Percentiles rank a stretch among this genome's conserved stretches.
phyloP scores from a whole-genome alignment of 2,329 filamentous ascomycete species.

The Penicillium sp. region DNA sequence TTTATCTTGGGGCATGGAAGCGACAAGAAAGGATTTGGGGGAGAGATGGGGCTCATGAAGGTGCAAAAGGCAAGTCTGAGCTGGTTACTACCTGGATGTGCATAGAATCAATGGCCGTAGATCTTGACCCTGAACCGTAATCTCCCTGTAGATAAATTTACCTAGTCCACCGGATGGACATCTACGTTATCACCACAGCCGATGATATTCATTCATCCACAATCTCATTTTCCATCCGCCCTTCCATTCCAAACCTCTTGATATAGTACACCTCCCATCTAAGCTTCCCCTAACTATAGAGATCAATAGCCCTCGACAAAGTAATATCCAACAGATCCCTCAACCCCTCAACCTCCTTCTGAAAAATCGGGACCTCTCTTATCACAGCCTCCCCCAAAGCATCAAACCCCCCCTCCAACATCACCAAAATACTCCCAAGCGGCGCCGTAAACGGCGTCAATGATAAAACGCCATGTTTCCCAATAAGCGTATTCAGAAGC shows the following conservation, averaged over 20 bases:
- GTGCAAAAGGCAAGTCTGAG: slow-evolving; percentile 32
- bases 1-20: not conserved
- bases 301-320: not conserved
- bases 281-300: not conserved
- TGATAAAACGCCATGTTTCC: not conserved
- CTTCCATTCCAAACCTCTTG: too few relatives aligned
- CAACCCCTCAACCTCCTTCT: not conserved
- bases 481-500: not conserved
- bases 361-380: not conserved
- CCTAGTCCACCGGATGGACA: too few relatives aligned
- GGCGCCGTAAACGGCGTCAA: not conserved
- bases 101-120: not conserved
- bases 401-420: not conserved
- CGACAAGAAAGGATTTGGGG: slow-evolving; percentile 1
- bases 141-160: too few relatives aligned
- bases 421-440: not conserved
- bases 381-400: not conserved
- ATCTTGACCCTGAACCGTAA: too few relatives aligned
- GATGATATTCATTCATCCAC: too few relatives aligned
- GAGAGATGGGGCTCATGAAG: slow-evolving; percentile 20
- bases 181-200: too few relatives aligned
- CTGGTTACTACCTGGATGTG: slow-evolving; percentile 9
- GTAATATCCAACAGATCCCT: not conserved
- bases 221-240: too few relatives aligned
- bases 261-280: too few relatives aligned